These are phyloP conservation scores for Exsudoporus frostii DNA, from an alignment of 768 basidiomycete species.

Conservation along the genomic window DNA sequence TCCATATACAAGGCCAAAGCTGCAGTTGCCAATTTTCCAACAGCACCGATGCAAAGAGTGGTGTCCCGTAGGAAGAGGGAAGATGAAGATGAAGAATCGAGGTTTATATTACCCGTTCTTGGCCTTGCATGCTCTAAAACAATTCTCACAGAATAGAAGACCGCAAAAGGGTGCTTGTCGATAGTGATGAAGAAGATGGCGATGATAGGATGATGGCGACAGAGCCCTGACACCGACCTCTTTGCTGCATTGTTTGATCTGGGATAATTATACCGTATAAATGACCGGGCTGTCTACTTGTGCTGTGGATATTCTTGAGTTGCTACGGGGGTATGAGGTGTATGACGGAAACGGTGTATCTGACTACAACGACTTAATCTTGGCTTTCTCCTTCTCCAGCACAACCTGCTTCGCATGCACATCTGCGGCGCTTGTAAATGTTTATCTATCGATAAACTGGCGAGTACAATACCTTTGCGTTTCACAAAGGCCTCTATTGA, in stretches of 20 bases:
- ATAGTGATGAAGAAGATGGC: slow-evolving; percentile 28
- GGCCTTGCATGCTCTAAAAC: neutral
- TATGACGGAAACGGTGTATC: neutral
- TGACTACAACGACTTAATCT: slow-evolving; percentile 69
- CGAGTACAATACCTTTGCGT: slow-evolving; percentile 59
- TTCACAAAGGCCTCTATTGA: slow-evolving; percentile 92
- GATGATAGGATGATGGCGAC: slow-evolving; percentile 37
- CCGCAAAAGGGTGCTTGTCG: slow-evolving; percentile 42
- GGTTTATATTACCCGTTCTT: slow-evolving; percentile 23
- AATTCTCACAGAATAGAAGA: slow-evolving; percentile 36
- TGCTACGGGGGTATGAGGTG: slow-evolving; percentile 13
- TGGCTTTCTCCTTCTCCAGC: slow-evolving; percentile 80
- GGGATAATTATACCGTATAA: slow-evolving; percentile 27
- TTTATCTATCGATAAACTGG: neutral
- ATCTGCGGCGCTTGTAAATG: slow-evolving; percentile 42
- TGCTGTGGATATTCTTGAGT: slow-evolving; percentile 14
- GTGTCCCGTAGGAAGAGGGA: slow-evolving; percentile 64
- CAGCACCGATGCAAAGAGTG: slow-evolving; percentile 37
- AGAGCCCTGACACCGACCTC: slow-evolving; percentile 16
- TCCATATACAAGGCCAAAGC: slow-evolving; percentile 82
- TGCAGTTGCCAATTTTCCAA: slow-evolving; percentile 61
- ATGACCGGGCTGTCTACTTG: slow-evolving; percentile 13
- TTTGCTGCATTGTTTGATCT: neutral
- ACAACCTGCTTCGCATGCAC: slow-evolving; percentile 78
- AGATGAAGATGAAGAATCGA: slow-evolving; percentile 66